phyloP scores from a whole-genome alignment of 1,139 yeast genomes.

The Pneumocystis oryctolagi region DNA sequence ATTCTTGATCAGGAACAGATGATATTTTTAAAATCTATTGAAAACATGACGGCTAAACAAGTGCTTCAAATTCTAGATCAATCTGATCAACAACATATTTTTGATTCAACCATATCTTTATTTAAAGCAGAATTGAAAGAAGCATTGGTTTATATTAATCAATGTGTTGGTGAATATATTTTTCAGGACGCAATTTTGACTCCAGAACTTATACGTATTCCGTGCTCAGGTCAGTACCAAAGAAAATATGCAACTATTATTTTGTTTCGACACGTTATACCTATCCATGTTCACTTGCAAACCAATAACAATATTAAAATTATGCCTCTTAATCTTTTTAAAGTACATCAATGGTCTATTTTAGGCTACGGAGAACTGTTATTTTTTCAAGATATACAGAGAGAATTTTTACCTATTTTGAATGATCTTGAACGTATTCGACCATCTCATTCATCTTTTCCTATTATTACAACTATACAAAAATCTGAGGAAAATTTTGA shows the following conservation, averaged over 20 bases:
- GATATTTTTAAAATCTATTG: background rate
- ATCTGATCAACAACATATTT: background rate
- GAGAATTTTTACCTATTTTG: background rate
- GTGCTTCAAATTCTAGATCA: background rate
- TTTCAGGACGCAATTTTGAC: constrained; percentile 5
- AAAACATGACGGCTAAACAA: constrained; percentile 1
- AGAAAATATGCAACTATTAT: constrained; percentile 4
- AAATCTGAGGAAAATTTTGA: background rate
- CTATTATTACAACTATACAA: background rate
- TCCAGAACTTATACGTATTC: constrained; percentile 3
- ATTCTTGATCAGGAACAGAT: background rate
- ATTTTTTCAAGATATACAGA: background rate
- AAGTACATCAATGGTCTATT: constrained; percentile 1
- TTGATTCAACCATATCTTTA: background rate
- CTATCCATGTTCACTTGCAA: constrained; percentile 2
- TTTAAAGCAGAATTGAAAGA: constrained; percentile 5
- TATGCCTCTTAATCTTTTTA: constrained; percentile 2
- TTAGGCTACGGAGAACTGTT: background rate
- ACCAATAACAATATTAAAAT: background rate
- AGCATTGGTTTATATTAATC: background rate
- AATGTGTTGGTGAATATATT: background rate
- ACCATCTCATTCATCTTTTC: background rate
- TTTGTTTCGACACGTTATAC: constrained; percentile 3
- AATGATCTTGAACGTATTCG: background rate
- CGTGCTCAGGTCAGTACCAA: background rate